Evolutionary conservation across 352 stramenopile species (phyloP).

Genomic region (Pythium aphanidermatum): DNA sequence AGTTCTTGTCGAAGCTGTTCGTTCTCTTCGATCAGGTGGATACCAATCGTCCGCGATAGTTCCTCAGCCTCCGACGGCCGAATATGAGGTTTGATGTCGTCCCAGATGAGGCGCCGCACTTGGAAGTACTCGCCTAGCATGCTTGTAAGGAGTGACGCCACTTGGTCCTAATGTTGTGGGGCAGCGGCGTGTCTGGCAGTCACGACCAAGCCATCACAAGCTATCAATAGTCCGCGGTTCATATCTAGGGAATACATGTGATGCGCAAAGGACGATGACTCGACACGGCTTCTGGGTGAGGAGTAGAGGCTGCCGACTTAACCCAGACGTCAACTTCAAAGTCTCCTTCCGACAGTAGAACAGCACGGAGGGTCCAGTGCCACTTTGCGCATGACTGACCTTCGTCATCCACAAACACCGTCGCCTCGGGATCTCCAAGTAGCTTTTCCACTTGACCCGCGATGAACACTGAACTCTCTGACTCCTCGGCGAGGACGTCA

Average conservation of each 20-base stretch:
- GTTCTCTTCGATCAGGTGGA: slow-evolving; percentile 62
- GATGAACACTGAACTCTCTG: no score
- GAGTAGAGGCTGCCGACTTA: background rate
- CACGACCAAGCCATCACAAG: background rate
- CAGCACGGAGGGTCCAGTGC: slow-evolving; percentile 28
- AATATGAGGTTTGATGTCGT: slow-evolving; percentile 54
- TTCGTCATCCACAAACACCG: background rate
- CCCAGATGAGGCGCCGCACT: slow-evolving; percentile 64
- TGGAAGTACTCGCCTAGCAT: slow-evolving; percentile 61
- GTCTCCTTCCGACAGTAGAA: slow-evolving; percentile 59
- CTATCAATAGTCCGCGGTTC: background rate
- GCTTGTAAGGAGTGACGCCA: no score
- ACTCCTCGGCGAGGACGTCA: background rate
- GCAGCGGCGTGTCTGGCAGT: background rate
- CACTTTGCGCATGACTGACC: slow-evolving; percentile 1
- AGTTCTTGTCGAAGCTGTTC: slow-evolving; percentile 57
- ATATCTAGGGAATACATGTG: slow-evolving; percentile 15
- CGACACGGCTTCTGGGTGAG: slow-evolving; percentile 27
- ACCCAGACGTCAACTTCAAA: slow-evolving; percentile 40
- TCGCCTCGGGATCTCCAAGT: background rate
- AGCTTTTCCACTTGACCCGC: no score
- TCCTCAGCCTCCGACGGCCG: slow-evolving; percentile 55
- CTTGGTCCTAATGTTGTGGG: no score
- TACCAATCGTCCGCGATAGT: slow-evolving; percentile 52
- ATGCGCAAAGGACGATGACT: slow-evolving; percentile 43